Base-by-base conservation (phyloP, 768 basidiomycete species). In the Lentinula sp. region DNA sequence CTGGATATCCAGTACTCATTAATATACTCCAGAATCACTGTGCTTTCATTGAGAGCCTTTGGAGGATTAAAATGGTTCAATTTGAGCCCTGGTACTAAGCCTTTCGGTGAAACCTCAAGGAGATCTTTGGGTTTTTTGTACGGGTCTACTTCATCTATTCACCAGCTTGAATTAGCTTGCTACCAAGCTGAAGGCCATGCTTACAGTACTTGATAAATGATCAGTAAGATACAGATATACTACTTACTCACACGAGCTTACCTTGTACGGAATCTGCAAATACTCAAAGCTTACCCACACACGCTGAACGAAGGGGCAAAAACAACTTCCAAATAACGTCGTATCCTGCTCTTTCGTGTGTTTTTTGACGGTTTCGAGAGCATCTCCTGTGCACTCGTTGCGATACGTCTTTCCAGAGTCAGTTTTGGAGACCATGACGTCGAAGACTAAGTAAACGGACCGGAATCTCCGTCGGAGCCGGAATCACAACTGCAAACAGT, bases 251-350 rank as follows among this genome's bases (percentile, higher is more conserved):
- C 11, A 23, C 45, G 21, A 4, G 43, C 16, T 48, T 60, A 87
- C 88, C 69, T 85, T 82, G 74, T 95, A 93, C 2, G 84, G 82
- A 49, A 92, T 81, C 1, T 76, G 79, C 21, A 91, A 81, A 63
- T 82, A 80, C 70, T 93, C 90, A 34, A 93, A 76, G 0, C 84
- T 80, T 18, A 85, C 79, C 91, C 92, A 94, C 2, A 83, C 88
- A 15, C 91, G 79, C 70, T 93, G 90, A 1, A 92, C 90, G 68
- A 92, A 93, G 0, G 89, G 89, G 68, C 89, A 91, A 67, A 90
- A 90, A 68, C 87, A 90, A 57, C 83, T 80, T 8, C 78, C 85
- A 64, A 90, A 92, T 23, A 93, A 76, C 0, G 82, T 86, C 63
- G 89, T 83, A 57, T 84, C 80, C 65, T 79, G 70, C 2, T 78